Conservation (phyloP, 108 stramenopile genomes). For the Nannochloropsis salina region DNA sequence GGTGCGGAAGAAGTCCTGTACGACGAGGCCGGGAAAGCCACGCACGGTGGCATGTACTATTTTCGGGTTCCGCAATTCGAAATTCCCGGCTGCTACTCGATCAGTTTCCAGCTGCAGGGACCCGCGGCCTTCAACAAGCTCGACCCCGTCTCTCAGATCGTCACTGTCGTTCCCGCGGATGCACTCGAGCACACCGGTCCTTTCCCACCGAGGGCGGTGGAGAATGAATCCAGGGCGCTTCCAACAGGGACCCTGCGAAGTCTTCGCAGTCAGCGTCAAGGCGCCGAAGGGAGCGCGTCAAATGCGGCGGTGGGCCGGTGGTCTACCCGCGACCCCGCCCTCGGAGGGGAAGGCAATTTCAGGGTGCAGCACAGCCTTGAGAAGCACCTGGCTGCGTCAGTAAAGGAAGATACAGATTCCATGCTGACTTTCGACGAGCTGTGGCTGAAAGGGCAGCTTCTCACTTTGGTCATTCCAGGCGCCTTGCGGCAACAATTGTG, state of each 20-base stretch:
- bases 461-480: neutral
- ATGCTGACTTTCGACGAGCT: neutral
- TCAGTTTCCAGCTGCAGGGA: neutral
- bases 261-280: too few species aligned
- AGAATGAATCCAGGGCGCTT: too few species aligned
- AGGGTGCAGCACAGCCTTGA: neutral
- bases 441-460: neutral
- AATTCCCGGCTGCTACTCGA: neutral
- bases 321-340: too few species aligned
- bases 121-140: neutral
- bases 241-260: too few species aligned
- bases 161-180: neutral
- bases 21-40: neutral
- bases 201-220: too few species aligned
- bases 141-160: neutral
- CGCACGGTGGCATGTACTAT: neutral
- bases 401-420: neutral
- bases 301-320: too few species aligned
- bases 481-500: neutral
- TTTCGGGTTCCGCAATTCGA: conserved; percentile 12
- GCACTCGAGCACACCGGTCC: neutral
- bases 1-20: neutral
- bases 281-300: too few species aligned
- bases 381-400: neutral
- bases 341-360: neutral